phyloP scores from a whole-genome alignment of 1,284 basidiomycete species.

The Salmacisia buchloeana region DNA sequence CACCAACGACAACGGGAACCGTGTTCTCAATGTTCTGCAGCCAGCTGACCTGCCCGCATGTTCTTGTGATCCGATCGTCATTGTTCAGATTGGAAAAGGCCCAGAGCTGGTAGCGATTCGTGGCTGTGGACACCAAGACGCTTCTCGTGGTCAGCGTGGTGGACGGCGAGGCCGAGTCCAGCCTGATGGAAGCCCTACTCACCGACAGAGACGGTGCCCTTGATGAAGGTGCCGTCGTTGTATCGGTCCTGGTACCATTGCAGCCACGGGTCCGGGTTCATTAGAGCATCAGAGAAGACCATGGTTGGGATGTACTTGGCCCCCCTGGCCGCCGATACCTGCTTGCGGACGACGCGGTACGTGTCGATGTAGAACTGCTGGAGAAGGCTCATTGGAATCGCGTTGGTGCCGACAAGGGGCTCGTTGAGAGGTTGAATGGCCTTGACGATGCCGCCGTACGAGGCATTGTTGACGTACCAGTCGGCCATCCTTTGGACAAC shows the following conservation, averaged over 20 bases:
- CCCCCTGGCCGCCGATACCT: slow-evolving; percentile 5
- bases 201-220: slow-evolving; percentile 3
- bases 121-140: no score
- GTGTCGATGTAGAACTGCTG: slow-evolving; percentile 41
- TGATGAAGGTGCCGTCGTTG: not conserved
- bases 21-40: no score
- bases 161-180: not conserved
- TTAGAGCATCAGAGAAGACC: slow-evolving; percentile 41
- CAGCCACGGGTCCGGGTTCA: not conserved
- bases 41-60: no score
- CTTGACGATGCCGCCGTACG: slow-evolving; percentile 20
- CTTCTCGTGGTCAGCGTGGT: no score
- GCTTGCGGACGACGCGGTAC: slow-evolving; percentile 35
- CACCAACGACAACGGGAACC: no score
- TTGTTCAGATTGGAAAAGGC: no score
- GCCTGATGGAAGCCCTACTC: not conserved
- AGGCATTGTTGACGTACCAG: slow-evolving; percentile 12
- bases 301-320: slow-evolving; percentile 40
- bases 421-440: slow-evolving; percentile 12
- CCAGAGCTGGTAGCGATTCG: no score
- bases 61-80: no score
- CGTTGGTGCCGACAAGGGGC: slow-evolving; percentile 10
- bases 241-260: not conserved
- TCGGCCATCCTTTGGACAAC: not conserved
- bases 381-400: slow-evolving; percentile 35